These are phyloP conservation scores for Nicotiana noctiflora DNA, from an alignment of 257 asterid species.

Conservation along the genomic window DNA sequence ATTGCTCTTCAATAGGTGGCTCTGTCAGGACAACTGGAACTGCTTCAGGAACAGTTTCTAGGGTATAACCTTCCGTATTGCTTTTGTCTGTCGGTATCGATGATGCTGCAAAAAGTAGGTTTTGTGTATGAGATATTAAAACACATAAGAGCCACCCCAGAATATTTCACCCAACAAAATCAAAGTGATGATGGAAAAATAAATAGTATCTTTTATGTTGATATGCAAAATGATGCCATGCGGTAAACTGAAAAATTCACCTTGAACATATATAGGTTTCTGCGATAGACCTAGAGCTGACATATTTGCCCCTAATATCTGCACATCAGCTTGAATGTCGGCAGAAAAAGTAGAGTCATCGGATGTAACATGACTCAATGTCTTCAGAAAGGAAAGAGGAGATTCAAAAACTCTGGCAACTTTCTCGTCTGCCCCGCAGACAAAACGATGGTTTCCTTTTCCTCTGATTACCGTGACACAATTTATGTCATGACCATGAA, in stretches of 20 bases:
- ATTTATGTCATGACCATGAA: constrained; percentile 94
- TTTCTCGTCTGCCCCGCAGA: constrained; percentile 95
- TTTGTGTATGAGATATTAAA: background rate
- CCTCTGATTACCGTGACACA: constrained; percentile 71
- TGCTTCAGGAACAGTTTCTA: constrained; percentile 90
- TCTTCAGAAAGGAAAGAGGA: constrained; percentile 79
- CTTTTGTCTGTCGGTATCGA: constrained; percentile 38
- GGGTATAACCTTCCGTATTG: constrained; percentile 54
- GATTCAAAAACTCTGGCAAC: constrained; percentile 95
- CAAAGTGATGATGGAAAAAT: constrained; percentile 1
- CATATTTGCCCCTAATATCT: constrained; percentile 95
- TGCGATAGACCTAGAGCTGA: constrained; percentile 96
- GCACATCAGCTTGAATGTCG: constrained; percentile 58
- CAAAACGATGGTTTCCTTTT: constrained; percentile 84
- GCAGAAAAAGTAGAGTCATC: constrained; percentile 30
- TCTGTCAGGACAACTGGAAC: constrained; percentile 87
- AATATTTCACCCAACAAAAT: background rate
- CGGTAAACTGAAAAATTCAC: constrained; percentile 24
- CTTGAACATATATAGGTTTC: constrained; percentile 89
- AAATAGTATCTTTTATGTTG: background rate
- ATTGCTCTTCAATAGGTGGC: constrained; percentile 93
- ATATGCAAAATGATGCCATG: background rate
- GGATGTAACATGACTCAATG: constrained; percentile 57
- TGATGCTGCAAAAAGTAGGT: constrained; percentile 36
- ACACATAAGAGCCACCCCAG: background rate